phyloP scores from a whole-genome alignment of 2,329 filamentous ascomycete species.

The Fusarium tupiense region DNA sequence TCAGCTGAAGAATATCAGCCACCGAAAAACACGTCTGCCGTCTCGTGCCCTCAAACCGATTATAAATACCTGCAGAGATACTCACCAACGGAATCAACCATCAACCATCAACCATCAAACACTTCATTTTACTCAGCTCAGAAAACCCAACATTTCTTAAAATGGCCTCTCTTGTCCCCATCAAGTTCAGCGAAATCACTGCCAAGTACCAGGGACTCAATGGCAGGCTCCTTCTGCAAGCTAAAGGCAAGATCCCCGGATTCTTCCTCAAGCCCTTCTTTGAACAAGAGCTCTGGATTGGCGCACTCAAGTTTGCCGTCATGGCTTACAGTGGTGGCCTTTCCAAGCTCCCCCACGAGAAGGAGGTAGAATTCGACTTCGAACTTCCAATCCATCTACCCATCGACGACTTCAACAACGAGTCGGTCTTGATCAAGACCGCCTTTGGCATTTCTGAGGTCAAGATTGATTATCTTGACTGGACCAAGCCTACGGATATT shows the following conservation, averaged over 20 bases:
- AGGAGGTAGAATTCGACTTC: neutral
- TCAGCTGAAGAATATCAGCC: neutral
- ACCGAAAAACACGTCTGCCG: neutral
- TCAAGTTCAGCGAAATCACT: neutral
- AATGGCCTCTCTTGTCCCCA: neutral
- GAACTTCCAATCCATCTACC: neutral
- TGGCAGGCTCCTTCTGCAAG: neutral
- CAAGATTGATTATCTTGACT: neutral
- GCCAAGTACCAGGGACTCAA: neutral
- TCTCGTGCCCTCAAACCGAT: accelerated
- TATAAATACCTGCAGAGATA: neutral
- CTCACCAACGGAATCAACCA: neutral
- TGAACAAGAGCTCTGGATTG: neutral
- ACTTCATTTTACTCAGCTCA: neutral
- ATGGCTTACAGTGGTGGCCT: neutral
- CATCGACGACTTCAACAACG: neutral
- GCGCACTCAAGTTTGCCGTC: neutral
- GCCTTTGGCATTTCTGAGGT: neutral
- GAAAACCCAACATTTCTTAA: neutral
- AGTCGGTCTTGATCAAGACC: neutral
- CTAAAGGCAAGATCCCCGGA: neutral
- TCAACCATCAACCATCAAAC: neutral
- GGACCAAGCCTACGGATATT: neutral
- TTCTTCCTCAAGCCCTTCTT: neutral
- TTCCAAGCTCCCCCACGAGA: neutral